A percentile compares a stretch with the other conserved stretches of the same genome.
Evolutionary conservation across 176 grass and related monocot genomes (phyloP).

Genomic region (Avena sativa): DNA sequence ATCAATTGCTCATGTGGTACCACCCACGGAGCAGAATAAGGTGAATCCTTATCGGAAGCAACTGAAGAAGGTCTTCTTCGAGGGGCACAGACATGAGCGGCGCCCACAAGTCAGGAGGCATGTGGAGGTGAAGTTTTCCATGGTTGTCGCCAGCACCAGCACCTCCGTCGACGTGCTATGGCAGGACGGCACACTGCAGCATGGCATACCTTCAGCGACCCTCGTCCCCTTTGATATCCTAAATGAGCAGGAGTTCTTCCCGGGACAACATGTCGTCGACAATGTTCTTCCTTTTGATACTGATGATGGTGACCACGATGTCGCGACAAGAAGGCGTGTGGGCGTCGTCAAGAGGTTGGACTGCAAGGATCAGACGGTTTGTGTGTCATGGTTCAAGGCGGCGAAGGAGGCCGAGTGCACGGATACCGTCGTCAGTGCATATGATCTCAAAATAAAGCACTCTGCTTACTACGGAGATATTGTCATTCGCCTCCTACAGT

Average conservation of each 20-base stretch:
- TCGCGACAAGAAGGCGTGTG: not conserved
- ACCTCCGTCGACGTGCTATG: not conserved
- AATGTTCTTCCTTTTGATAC: not conserved
- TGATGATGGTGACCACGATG: not conserved
- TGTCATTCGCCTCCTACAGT: not conserved
- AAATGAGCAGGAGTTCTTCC: not conserved
- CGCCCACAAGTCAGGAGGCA: not conserved
- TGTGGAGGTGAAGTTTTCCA: not conserved
- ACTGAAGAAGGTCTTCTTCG: not conserved
- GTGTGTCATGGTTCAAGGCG: not conserved
- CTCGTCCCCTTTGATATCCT: not conserved
- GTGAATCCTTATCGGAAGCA: not conserved
- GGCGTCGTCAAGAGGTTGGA: not conserved
- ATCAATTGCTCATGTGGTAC: not conserved
- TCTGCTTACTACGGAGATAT: not conserved
- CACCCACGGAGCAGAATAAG: not conserved
- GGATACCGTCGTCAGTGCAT: not conserved
- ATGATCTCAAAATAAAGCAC: not conserved
- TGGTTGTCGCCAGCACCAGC: not conserved
- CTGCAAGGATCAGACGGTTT: not conserved
- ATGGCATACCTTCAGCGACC: not conserved
- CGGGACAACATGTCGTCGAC: not conserved
- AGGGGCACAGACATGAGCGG: not conserved
- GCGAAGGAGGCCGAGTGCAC: not conserved
- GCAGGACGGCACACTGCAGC: slow-evolving; percentile 14